Conservation (phyloP, 108 stramenopile genomes). For the Skeletonema costatum region DNA sequence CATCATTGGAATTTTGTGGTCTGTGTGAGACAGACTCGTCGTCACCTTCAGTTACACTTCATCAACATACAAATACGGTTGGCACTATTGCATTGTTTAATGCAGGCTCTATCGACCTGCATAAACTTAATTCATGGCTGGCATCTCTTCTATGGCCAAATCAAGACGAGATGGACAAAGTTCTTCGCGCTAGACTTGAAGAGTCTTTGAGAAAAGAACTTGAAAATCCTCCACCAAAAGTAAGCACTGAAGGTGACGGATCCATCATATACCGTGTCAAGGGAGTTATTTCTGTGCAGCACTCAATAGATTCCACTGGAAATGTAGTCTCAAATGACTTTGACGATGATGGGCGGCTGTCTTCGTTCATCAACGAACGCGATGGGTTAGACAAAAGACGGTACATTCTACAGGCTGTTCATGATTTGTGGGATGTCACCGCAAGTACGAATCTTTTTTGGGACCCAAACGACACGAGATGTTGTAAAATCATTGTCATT, state of each 20-base stretch:
- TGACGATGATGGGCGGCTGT: constrained; percentile 17
- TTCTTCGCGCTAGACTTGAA: constrained; percentile 60
- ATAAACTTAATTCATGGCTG: constrained; percentile 73
- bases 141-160: constrained; percentile 84
- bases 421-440: constrained; percentile 88
- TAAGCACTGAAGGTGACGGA: constrained; percentile 5
- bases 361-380: constrained; percentile 2
- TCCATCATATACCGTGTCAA: constrained; percentile 76
- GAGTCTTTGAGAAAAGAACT: background rate
- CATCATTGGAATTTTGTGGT: constrained; percentile 19
- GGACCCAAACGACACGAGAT: constrained; percentile 59
- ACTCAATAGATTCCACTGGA: constrained; percentile 17
- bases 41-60: constrained; percentile 12
- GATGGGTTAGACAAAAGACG: constrained; percentile 57
- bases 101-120: constrained; percentile 56
- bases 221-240: background rate
- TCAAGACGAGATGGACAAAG: constrained; percentile 75
- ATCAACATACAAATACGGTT: constrained; percentile 70
- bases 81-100: constrained; percentile 61
- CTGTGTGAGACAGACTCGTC: constrained; percentile 6
- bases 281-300: constrained; percentile 68
- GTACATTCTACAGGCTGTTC: constrained; percentile 80
- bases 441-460: constrained; percentile 56
- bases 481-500: constrained; percentile 86
- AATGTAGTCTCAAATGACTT: constrained; percentile 29